Percentiles rank a stretch among this genome's conserved stretches.
phyloP scores from a whole-genome alignment of 805 yeast genomes.

The Scheffersomyces lignosus region DNA sequence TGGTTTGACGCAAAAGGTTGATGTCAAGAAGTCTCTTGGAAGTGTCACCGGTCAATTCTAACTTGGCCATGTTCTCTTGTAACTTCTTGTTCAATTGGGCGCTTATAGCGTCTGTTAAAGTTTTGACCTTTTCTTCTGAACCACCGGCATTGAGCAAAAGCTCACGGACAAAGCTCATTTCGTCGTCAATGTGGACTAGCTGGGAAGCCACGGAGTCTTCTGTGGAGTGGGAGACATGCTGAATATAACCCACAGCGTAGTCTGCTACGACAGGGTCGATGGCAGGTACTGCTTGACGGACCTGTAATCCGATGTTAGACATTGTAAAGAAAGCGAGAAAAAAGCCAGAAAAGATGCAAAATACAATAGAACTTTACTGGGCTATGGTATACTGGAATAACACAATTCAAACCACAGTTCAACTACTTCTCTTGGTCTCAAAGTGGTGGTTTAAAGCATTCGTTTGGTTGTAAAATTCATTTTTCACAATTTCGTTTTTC shows the following conservation, averaged over 20 bases:
- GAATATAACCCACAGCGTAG: slow-evolving; percentile 89
- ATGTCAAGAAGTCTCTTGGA: slow-evolving; percentile 83
- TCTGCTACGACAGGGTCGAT: slow-evolving; percentile 86
- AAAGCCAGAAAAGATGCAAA: too few species aligned
- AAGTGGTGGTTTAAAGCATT: too few species aligned
- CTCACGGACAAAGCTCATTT: slow-evolving; percentile 64
- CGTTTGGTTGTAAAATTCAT: too few species aligned
- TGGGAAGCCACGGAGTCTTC: slow-evolving; percentile 81
- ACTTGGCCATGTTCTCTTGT: slow-evolving; percentile 66
- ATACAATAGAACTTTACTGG: too few species aligned
- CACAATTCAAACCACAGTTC: too few species aligned
- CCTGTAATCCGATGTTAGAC: slow-evolving; percentile 52
- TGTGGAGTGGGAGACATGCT: slow-evolving; percentile 74
- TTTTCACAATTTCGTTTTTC: too few species aligned
- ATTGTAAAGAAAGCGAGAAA: too few species aligned
- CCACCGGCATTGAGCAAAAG: slow-evolving; percentile 86
- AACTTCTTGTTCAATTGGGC: slow-evolving; percentile 53
- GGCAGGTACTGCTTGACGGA: slow-evolving; percentile 83
- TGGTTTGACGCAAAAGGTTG: slow-evolving; percentile 58
- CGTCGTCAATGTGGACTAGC: slow-evolving; percentile 64
- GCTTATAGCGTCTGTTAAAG: slow-evolving; percentile 47
- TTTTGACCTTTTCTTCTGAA: slow-evolving; percentile 50
- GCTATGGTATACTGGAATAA: too few species aligned
- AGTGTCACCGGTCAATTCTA: slow-evolving; percentile 80
- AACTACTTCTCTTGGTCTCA: too few species aligned